These are phyloP conservation scores for Ophiostoma himal-ulmi DNA, from an alignment of 2,329 filamentous ascomycete species.

Conservation along the genomic window DNA sequence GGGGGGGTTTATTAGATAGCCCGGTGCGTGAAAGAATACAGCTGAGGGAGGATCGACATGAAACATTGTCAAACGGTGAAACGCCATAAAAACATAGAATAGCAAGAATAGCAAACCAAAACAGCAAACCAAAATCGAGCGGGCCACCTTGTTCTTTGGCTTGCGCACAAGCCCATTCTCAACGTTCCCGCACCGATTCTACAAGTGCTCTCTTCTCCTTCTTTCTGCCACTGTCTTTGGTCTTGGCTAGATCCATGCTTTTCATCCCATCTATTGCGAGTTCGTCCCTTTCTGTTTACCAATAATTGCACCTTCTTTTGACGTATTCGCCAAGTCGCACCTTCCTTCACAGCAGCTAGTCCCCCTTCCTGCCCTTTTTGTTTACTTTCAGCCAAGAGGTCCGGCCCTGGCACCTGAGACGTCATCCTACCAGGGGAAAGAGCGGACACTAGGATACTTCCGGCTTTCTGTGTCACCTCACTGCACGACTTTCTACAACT, in stretches of 20 bases:
- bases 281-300: background rate
- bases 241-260: background rate
- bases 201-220: background rate
- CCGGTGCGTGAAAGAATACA: background rate
- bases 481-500: background rate
- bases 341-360: conserved; percentile 1
- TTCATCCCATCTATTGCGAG: background rate
- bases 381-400: conserved; percentile 12
- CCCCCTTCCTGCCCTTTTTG: background rate
- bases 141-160: background rate
- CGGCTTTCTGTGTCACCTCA: conserved; percentile 10
- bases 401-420: conserved; percentile 10
- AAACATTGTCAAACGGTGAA: background rate
- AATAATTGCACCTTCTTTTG: background rate
- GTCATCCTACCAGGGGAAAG: conserved; percentile 9
- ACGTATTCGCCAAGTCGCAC: background rate
- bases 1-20: too few relatives aligned
- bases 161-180: conserved; percentile 14
- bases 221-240: background rate
- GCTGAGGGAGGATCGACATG: background rate
- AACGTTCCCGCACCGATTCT: background rate
- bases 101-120: background rate
- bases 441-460: background rate
- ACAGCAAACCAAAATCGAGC: background rate
- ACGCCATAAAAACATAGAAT: background rate